phyloP scores from a whole-genome alignment of 306 rosid genomes.

The Corylus avellana region DNA sequence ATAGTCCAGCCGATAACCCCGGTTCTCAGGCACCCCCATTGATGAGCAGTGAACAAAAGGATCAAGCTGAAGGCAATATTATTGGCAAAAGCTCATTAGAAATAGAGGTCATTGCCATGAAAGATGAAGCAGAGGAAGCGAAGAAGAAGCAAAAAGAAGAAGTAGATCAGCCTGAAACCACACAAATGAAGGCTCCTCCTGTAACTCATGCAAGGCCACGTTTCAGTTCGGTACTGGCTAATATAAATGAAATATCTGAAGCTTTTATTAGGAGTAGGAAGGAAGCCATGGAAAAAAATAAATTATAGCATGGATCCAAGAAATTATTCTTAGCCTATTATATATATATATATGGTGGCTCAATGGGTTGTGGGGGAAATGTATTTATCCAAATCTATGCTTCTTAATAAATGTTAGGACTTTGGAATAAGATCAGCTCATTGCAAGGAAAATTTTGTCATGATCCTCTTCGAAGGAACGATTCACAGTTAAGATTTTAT shows the following conservation, averaged over 20 bases:
- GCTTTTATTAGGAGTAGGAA: conserved; percentile 36
- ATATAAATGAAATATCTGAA: conserved; percentile 38
- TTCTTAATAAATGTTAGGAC: not conserved
- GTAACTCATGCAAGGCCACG: conserved; percentile 17
- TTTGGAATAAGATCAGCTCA: not conserved
- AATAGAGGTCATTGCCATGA: no score
- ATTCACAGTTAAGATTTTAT: no score
- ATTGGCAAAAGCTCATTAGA: not conserved
- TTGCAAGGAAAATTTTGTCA: not conserved
- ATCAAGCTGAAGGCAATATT: not conserved
- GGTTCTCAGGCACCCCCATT: not conserved
- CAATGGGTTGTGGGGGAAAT: not conserved
- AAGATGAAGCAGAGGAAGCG: conserved; percentile 18
- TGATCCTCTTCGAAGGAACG: no score
- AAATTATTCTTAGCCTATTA: not conserved
- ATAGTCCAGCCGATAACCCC: not conserved
- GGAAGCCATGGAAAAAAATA: conserved; percentile 36
- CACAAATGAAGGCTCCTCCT: not conserved
- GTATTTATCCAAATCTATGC: not conserved
- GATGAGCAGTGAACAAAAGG: not conserved
- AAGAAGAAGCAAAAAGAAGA: conserved; percentile 26
- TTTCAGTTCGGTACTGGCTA: conserved; percentile 17
- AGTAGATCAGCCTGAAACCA: conserved; percentile 11
- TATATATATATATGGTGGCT: not conserved
- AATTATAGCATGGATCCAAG: not conserved